Percentiles rank a stretch among this genome's conserved stretches.
Evolutionary conservation across 2,329 filamentous ascomycete species (phyloP).

Genomic region (Aspergillus fijiensis): DNA sequence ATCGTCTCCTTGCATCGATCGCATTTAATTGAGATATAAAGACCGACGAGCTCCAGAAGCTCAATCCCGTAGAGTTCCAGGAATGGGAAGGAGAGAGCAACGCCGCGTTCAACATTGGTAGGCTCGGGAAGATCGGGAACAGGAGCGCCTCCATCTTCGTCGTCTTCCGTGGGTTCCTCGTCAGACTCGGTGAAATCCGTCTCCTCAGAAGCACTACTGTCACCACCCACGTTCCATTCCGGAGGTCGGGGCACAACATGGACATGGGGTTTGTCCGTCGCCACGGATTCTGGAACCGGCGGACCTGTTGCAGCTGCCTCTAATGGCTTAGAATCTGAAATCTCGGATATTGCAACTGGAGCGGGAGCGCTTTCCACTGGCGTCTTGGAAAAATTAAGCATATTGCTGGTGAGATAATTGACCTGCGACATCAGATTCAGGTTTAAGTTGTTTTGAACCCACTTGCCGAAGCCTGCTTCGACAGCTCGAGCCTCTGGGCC

Average conservation of each 20-base stretch:
- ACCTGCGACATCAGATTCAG: slow-evolving; percentile 70
- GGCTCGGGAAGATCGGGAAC: slow-evolving; percentile 38
- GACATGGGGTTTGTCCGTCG: slow-evolving; percentile 62
- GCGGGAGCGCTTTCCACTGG: slow-evolving; percentile 33
- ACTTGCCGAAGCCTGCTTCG: slow-evolving; percentile 64
- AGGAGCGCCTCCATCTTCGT: slow-evolving; percentile 40
- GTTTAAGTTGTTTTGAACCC: slow-evolving; percentile 56
- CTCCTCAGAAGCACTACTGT: slow-evolving; percentile 36
- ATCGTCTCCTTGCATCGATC: slow-evolving; percentile 72
- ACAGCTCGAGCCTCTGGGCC: slow-evolving; percentile 61
- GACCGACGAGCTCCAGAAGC: slow-evolving; percentile 65
- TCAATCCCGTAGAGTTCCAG: slow-evolving; percentile 77
- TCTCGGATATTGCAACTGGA: neutral
- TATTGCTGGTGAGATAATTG: slow-evolving; percentile 71
- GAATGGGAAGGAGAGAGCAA: slow-evolving; percentile 75
- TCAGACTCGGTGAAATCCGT: slow-evolving; percentile 49
- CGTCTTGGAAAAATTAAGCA: slow-evolving; percentile 65
- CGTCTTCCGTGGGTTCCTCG: slow-evolving; percentile 43
- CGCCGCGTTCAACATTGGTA: slow-evolving; percentile 60
- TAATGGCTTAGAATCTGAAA: slow-evolving; percentile 12
- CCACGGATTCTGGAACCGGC: slow-evolving; percentile 10
- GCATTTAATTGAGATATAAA: slow-evolving; percentile 74
- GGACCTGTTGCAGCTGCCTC: slow-evolving; percentile 21
- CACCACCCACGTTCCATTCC: slow-evolving; percentile 61
- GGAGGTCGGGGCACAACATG: slow-evolving; percentile 72